Conservation (phyloP, 116 monocot species). For the Thalassia testudinum region DNA sequence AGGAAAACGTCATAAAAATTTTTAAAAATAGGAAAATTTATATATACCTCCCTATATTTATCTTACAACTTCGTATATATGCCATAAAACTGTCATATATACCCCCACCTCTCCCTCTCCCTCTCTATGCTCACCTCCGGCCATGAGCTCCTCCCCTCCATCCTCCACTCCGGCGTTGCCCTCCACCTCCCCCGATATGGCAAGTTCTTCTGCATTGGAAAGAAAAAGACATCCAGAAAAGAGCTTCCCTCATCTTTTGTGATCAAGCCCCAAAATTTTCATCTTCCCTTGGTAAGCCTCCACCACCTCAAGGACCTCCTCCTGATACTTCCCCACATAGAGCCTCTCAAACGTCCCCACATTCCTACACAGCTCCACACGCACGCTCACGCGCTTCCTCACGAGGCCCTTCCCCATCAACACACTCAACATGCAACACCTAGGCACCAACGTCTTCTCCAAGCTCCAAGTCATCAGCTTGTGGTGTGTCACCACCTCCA, state of each 20-base stretch:
- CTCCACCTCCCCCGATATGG: too few relatives aligned
- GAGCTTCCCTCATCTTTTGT: conserved; percentile 4
- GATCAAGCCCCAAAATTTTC: not conserved
- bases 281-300: conserved; percentile 1
- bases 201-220: too few relatives aligned
- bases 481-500: not conserved
- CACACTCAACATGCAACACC: not conserved
- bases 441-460: not conserved
- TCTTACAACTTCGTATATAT: too few relatives aligned
- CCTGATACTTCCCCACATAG: not conserved
- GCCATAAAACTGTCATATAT: too few relatives aligned
- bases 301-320: not conserved
- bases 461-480: not conserved
- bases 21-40: too few relatives aligned
- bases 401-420: not conserved
- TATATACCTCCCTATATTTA: too few relatives aligned
- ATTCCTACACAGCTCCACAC: not conserved
- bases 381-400: not conserved
- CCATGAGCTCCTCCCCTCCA: too few relatives aligned
- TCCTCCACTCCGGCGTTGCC: too few relatives aligned
- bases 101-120: too few relatives aligned
- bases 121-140: too few relatives aligned
- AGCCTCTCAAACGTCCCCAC: not conserved
- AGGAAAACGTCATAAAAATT: too few relatives aligned
- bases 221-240: not conserved